These are phyloP conservation scores for Colletotrichum plurivorum DNA, from an alignment of 2,329 filamentous ascomycete genomes.

Conservation along the genomic window DNA sequence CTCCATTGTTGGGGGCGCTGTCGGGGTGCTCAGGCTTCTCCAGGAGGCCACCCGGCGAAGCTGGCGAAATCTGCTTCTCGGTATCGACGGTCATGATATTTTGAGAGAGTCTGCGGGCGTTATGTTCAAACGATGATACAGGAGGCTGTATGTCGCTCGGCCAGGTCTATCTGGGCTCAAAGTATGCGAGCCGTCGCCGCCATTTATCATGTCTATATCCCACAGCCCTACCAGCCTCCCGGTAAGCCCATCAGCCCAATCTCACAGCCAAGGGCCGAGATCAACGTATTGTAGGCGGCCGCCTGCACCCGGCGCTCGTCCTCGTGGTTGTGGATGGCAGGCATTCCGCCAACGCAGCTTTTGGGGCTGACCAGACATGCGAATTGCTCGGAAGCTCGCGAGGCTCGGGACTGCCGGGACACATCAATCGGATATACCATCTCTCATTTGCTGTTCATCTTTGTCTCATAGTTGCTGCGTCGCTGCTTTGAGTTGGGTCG, in stretches of 20 bases:
- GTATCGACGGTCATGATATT: neutral
- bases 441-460: slow-evolving; percentile 5
- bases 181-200: neutral
- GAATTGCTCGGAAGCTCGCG: neutral
- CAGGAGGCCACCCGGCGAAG: neutral
- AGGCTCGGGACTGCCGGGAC: too few species aligned
- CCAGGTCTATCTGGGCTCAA: neutral
- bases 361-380: neutral
- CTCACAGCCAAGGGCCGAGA: neutral
- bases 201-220: slow-evolving; percentile 1
- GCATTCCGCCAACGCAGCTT: neutral
- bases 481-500: too few species aligned
- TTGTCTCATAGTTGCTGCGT: too few species aligned
- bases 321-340: neutral
- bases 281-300: neutral
- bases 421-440: too few species aligned
- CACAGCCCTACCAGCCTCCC: neutral
- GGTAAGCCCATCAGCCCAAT: slow-evolving; percentile 7
- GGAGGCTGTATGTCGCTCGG: neutral
- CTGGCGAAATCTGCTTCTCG: neutral
- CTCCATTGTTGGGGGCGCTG: slow-evolving; percentile 19
- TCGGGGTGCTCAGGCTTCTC: slow-evolving; percentile 20
- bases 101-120: accelerated
- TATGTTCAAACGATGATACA: too few species aligned
- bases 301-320: neutral